phyloP scores from a whole-genome alignment of 129 eudicot genomes.

The Deinandra increscens region DNA sequence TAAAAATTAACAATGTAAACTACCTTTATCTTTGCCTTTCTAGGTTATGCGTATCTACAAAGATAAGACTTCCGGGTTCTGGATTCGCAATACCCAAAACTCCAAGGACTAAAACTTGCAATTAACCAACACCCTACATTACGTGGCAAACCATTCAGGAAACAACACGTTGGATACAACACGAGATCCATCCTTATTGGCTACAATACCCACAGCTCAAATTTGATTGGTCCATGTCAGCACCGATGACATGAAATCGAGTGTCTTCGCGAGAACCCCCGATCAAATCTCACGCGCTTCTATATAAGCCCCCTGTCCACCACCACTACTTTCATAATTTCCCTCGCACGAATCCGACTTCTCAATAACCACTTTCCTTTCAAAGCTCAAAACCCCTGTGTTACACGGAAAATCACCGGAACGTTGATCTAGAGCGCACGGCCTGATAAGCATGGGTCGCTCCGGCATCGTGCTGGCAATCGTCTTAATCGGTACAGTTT shows the following conservation, averaged over 20 bases:
- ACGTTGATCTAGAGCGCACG: background rate
- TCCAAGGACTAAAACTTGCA: too few relatives aligned
- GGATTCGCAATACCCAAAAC: too few relatives aligned
- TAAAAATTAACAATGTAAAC: too few relatives aligned
- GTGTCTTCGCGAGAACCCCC: slow-evolving; percentile 29
- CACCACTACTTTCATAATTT: slow-evolving; percentile 16
- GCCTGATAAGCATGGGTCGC: slow-evolving; percentile 29
- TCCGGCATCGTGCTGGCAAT: slow-evolving; percentile 30
- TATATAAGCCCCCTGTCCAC: background rate
- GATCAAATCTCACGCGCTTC: slow-evolving; percentile 15
- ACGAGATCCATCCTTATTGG: slow-evolving; percentile 27
- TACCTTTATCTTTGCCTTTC: too few relatives aligned
- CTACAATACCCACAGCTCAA: slow-evolving; percentile 13
- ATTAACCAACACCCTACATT: slow-evolving; percentile 4
- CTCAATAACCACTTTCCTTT: background rate
- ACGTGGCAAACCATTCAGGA: slow-evolving; percentile 18
- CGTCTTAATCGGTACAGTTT: slow-evolving; percentile 33
- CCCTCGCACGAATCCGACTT: slow-evolving; percentile 5
- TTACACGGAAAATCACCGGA: background rate
- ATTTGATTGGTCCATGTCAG: slow-evolving; percentile 38
- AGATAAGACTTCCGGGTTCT: too few relatives aligned
- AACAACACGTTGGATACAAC: slow-evolving; percentile 33
- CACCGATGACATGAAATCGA: slow-evolving; percentile 24
- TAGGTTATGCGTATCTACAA: too few relatives aligned
- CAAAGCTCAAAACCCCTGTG: slow-evolving; percentile 17